Conservation (phyloP, 2,329 filamentous ascomycete genomes). For the Chaetomiaceae sp. region DNA sequence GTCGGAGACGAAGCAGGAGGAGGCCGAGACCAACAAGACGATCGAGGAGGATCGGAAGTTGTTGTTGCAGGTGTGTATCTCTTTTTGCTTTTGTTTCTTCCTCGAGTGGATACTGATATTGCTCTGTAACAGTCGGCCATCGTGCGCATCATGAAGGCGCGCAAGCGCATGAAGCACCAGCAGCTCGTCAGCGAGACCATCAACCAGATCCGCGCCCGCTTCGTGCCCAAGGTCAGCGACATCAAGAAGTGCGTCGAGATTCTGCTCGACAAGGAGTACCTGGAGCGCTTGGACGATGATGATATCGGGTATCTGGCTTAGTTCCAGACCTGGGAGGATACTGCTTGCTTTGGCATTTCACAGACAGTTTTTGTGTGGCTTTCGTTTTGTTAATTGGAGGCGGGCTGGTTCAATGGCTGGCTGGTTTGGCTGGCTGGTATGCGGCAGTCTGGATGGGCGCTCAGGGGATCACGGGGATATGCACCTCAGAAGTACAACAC, state of each 20-base stretch:
- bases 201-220: conserved; percentile 86
- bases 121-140: conserved; percentile 74
- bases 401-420: no score
- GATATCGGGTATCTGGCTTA: conserved; percentile 92
- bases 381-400: no score
- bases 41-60: conserved; percentile 98
- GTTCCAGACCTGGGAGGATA: conserved; percentile 23
- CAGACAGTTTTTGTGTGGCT: no score
- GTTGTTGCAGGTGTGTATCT: conserved; percentile 77
- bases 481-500: no score
- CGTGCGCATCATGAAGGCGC: conserved; percentile 98
- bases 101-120: conserved; percentile 16
- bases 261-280: conserved; percentile 95
- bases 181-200: conserved; percentile 94
- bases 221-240: conserved; percentile 86
- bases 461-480: no score
- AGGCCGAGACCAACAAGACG: conserved; percentile 97
- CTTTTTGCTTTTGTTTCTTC: neutral
- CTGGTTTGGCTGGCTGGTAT: no score
- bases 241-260: conserved; percentile 99
- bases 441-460: no score
- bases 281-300: conserved; percentile 91
- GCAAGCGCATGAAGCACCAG: conserved; percentile 97
- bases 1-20: conserved; percentile 92
- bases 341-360: no score